Base-by-base conservation (phyloP, 257 asterid species). In the Osmanthus fragrans region DNA sequence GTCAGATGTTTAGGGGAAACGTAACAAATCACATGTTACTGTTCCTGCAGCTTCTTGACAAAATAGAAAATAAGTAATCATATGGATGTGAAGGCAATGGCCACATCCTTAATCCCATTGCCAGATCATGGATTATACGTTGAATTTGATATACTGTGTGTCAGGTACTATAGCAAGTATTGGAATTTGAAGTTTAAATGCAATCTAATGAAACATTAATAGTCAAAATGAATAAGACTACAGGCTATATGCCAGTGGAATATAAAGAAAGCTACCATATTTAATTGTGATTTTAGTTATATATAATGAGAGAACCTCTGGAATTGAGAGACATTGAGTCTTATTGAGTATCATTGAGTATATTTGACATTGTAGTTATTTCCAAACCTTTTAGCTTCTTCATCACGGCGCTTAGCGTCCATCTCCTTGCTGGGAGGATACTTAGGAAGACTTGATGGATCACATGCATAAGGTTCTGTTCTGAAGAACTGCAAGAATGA, bases 351-450 rank as follows among this genome's bases (percentile, higher is more conserved):
- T 30, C 32, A 30, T 30, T 34, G 3, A 36, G 39, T 5, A 5
- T 73, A 65, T 32, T 30, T 32, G 34, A 32, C 4, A 3, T 2
- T 32, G 34, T 5, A 56, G 37, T 23, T 45, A 73, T 54, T 49
- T 27, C 29, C 70, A 81, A 15, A 92, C 98, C 98, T 93, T 88
- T 97, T 83, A 80, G 96, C 90, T 86, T 93, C 96, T 87, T 93
- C 98, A 73, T 90, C 97, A 47, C 96, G 93, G 12, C 92, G 90
- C 82, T 93, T 93, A 64, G 94, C 97, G 82, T 93, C 97, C 91
- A 93, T 91, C 89, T 93, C 97, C 84, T 93, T 93, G 81, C 97
- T 93, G 1, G 98, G 98, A 36, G 98, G 97, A 87, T 93, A 91
- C 82, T 90, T 91, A 9, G 98, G 98, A 77, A 93, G 98, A 87